These are phyloP conservation scores for Eucalyptus cladocalyx DNA, from an alignment of 345 rosid species.

Conservation along the genomic window DNA sequence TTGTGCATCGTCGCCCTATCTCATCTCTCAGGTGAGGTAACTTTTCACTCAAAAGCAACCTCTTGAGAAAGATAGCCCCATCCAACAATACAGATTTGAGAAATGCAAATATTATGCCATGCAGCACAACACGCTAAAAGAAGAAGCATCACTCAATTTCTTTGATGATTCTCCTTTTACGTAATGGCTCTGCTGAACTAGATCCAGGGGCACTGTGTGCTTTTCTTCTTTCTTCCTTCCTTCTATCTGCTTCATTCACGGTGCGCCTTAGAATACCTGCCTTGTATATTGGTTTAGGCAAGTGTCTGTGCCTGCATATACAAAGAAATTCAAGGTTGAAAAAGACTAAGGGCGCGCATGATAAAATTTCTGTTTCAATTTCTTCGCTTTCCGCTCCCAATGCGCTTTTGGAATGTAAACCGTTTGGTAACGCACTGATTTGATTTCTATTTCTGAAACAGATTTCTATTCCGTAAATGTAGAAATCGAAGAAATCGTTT, in stretches of 20 bases:
- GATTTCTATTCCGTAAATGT: no score
- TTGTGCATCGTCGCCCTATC: not conserved
- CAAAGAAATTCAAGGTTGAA: not conserved
- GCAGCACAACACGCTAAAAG: not conserved
- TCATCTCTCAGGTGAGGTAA: not conserved
- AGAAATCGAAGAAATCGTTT: no score
- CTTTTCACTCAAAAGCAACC: not conserved
- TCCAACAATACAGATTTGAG: not conserved
- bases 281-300: constrained; percentile 80
- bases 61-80: not conserved
- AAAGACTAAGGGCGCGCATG: no score
- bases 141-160: constrained; percentile 45
- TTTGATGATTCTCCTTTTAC: constrained; percentile 64
- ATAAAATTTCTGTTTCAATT: no score
- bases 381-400: no score
- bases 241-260: constrained; percentile 52
- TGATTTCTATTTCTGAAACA: no score
- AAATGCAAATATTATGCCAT: not conserved
- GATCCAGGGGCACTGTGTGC: constrained; percentile 92
- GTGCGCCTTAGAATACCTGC: constrained; percentile 33
- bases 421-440: no score
- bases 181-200: constrained; percentile 30
- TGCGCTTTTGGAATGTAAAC: no score
- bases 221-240: constrained; percentile 71
- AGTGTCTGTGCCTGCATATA: constrained; percentile 75